phyloP scores from a whole-genome alignment of 805 yeast genomes.

The Candida verbasci region DNA sequence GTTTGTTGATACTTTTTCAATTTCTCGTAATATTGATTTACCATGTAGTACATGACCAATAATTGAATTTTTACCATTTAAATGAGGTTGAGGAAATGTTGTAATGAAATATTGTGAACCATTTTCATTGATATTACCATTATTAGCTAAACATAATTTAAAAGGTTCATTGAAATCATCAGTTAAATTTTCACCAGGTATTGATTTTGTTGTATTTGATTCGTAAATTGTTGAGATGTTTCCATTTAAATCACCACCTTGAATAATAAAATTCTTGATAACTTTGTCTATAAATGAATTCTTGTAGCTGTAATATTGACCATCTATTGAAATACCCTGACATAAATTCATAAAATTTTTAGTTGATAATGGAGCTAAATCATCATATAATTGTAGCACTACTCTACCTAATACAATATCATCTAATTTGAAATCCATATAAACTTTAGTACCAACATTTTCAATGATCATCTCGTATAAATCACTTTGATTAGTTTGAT shows the following conservation, averaged over 20 bases:
- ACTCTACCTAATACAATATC: conserved; percentile 48
- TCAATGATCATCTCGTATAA: conserved; percentile 39
- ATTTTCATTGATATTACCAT: conserved; percentile 45
- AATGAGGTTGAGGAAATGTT: conserved; percentile 66
- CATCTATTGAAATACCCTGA: conserved; percentile 17
- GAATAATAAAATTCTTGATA: conserved; percentile 65
- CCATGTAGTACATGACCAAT: conserved; percentile 71
- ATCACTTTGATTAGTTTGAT: too few relatives aligned
- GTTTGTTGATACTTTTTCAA: conserved; percentile 46
- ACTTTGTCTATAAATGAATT: conserved; percentile 56
- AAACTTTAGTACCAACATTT: conserved; percentile 27
- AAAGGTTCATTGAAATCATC: conserved; percentile 36
- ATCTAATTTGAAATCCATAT: conserved; percentile 50
- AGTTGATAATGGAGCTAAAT: conserved; percentile 54
- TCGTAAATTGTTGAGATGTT: conserved; percentile 17
- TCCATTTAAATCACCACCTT: conserved; percentile 59
- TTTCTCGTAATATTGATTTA: conserved; percentile 62
- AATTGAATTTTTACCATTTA: conserved; percentile 70
- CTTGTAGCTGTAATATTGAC: conserved; percentile 30
- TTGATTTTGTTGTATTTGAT: conserved; percentile 19
- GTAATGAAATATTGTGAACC: conserved; percentile 70
- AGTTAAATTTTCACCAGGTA: conserved; percentile 51
- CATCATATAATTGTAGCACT: conserved; percentile 49
- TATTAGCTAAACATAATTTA: conserved; percentile 62
- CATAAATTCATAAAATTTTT: conserved; percentile 50